A percentile compares a stretch with the other conserved stretches of the same genome.
phyloP scores from a whole-genome alignment of 2,329 filamentous ascomycete genomes.

The Cadophora luteo-olivacea region DNA sequence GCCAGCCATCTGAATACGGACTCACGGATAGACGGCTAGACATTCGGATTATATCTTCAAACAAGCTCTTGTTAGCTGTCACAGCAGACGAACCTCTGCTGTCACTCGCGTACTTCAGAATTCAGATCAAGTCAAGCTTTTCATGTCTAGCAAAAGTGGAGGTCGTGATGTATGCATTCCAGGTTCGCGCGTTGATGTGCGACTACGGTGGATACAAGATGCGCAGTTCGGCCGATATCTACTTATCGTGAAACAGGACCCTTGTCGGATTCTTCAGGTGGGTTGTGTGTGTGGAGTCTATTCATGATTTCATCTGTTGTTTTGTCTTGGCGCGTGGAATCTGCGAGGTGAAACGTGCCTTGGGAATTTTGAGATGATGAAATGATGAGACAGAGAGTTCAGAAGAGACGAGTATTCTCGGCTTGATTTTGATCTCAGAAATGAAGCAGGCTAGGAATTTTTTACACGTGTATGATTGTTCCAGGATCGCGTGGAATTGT shows the following conservation, averaged over 20 bases:
- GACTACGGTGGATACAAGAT: neutral
- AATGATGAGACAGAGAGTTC: neutral
- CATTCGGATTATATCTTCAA: neutral
- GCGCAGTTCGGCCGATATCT: neutral
- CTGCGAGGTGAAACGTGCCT: neutral
- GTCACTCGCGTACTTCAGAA: neutral
- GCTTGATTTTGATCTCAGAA: neutral
- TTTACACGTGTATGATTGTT: neutral
- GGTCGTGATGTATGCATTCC: neutral
- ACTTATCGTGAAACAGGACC: neutral
- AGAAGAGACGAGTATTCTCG: neutral
- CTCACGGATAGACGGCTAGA: too few species aligned
- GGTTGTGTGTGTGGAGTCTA: neutral
- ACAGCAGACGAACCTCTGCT: neutral
- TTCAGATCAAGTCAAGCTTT: neutral
- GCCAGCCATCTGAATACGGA: too few species aligned
- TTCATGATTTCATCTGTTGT: neutral
- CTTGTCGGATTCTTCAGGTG: neutral
- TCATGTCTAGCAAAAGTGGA: neutral
- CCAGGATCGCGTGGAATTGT: neutral
- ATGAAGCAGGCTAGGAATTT: neutral
- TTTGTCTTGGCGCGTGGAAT: neutral
- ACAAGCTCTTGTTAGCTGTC: neutral
- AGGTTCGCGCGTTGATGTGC: neutral
- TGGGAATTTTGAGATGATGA: neutral